These are phyloP conservation scores for Pythium volutum DNA, from an alignment of 352 stramenopile species.

Conservation along the genomic window DNA sequence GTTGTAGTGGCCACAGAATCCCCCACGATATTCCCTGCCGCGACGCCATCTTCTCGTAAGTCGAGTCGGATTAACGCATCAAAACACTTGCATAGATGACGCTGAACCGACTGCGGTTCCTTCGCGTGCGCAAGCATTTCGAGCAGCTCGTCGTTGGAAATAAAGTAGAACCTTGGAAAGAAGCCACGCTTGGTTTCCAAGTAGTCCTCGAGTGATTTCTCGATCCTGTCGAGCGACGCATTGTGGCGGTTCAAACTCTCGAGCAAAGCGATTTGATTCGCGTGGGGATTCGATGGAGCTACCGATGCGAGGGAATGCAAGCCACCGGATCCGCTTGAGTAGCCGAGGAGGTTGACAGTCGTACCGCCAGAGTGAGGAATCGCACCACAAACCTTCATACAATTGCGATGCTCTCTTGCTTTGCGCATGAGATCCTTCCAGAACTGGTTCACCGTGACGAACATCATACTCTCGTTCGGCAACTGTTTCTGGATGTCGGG, in stretches of 20 bases:
- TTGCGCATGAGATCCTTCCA: conserved; percentile 79
- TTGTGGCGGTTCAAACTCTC: conserved; percentile 74
- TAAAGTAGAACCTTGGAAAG: conserved; percentile 88
- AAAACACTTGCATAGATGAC: conserved; percentile 84
- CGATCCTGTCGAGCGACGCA: conserved; percentile 58
- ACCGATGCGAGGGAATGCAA: neutral
- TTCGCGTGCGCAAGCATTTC: conserved; percentile 82
- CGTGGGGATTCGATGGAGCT: conserved; percentile 11
- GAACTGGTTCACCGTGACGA: conserved; percentile 65
- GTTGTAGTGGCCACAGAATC: neutral
- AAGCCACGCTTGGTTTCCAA: conserved; percentile 78
- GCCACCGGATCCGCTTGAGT: neutral
- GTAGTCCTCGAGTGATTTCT: conserved; percentile 84
- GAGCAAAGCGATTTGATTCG: conserved; percentile 32
- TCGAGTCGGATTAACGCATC: conserved; percentile 77
- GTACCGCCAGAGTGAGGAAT: conserved; percentile 10
- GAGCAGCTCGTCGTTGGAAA: conserved; percentile 85
- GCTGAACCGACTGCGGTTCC: conserved; percentile 74
- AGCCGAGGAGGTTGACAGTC: conserved; percentile 11
- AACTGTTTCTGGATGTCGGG: conserved; percentile 84
- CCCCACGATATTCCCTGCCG: neutral
- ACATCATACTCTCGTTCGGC: conserved; percentile 58
- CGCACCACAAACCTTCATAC: conserved; percentile 61
- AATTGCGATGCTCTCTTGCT: conserved; percentile 56
- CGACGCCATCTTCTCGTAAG: conserved; percentile 42